A percentile compares a stretch with the other conserved stretches of the same genome.
These are phyloP conservation scores for Neobulgaria alba DNA, from an alignment of 2,329 filamentous ascomycete genomes.

Conservation along the genomic window DNA sequence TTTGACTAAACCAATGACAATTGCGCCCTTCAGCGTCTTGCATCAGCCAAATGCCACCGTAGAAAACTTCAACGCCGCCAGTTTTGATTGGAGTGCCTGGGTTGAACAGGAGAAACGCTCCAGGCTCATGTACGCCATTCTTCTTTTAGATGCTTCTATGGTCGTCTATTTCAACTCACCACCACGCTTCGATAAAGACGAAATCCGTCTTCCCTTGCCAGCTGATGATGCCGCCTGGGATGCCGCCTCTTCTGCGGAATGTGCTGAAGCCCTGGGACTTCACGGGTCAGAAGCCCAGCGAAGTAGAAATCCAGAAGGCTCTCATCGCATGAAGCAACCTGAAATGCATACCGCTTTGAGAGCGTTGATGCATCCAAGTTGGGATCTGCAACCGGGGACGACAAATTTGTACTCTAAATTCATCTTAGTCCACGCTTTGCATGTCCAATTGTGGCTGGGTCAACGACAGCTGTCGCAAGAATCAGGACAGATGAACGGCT, in stretches of 20 bases:
- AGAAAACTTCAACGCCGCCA: slow-evolving; percentile 38
- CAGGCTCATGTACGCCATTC: slow-evolving; percentile 56
- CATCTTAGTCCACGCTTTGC: slow-evolving; percentile 60
- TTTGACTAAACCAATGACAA: slow-evolving; percentile 45
- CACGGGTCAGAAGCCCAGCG: slow-evolving; percentile 46
- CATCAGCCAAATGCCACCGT: slow-evolving; percentile 47
- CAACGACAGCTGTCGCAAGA: slow-evolving; percentile 36
- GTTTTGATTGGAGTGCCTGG: slow-evolving; percentile 60
- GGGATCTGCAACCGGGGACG: slow-evolving; percentile 52
- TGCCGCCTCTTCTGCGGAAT: slow-evolving; percentile 48
- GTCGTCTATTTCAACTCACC: slow-evolving; percentile 64
- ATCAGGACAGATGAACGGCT: slow-evolving; percentile 10
- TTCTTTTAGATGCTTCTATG: slow-evolving; percentile 55
- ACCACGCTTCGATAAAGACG: slow-evolving; percentile 53
- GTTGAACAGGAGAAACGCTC: slow-evolving; percentile 62
- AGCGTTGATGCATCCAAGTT: slow-evolving; percentile 49
- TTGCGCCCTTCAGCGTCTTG: slow-evolving; percentile 46
- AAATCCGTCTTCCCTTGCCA: slow-evolving; percentile 60
- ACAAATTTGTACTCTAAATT: slow-evolving; percentile 71
- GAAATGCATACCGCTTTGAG: slow-evolving; percentile 53
- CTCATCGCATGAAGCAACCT: slow-evolving; percentile 54
- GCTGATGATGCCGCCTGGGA: slow-evolving; percentile 70
- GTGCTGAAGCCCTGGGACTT: slow-evolving; percentile 57
- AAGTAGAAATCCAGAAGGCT: slow-evolving; percentile 52
- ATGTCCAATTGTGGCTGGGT: slow-evolving; percentile 49